Evolutionary conservation across 129 eudicot species (phyloP).

Genomic region (Artemisia argyi): DNA sequence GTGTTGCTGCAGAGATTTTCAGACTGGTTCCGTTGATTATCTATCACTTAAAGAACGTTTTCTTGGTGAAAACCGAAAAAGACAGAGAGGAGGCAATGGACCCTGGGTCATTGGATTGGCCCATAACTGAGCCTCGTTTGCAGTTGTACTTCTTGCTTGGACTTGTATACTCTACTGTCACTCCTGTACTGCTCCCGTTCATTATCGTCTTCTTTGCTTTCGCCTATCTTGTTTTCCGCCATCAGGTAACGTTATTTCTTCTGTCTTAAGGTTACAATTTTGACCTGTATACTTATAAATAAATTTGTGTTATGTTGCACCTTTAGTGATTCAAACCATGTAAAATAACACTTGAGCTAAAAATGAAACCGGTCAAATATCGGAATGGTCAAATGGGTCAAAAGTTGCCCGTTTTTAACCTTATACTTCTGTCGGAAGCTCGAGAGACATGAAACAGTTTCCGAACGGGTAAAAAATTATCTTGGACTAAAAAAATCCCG

Average conservation of each 20-base stretch:
- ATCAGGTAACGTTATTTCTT: slow-evolving; percentile 58
- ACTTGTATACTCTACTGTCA: slow-evolving; percentile 74
- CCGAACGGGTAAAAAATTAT: no score
- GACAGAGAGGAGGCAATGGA: slow-evolving; percentile 92
- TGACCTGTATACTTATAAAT: background rate
- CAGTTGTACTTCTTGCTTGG: slow-evolving; percentile 85
- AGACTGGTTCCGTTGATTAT: slow-evolving; percentile 62
- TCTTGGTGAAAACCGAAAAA: slow-evolving; percentile 80
- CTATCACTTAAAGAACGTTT: slow-evolving; percentile 73
- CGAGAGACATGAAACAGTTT: no score
- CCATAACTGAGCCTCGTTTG: slow-evolving; percentile 75
- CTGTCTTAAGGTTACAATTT: background rate
- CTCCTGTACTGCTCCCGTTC: slow-evolving; percentile 87
- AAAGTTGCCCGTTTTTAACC: background rate
- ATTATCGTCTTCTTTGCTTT: slow-evolving; percentile 78
- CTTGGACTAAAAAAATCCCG: no score
- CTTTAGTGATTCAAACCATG: background rate
- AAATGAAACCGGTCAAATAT: background rate
- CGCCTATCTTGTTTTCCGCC: slow-evolving; percentile 76
- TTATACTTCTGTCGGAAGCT: no score
- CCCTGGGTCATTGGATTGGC: slow-evolving; percentile 67
- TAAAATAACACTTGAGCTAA: background rate
- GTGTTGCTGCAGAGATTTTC: slow-evolving; percentile 76
- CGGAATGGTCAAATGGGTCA: slow-evolving; percentile 1
- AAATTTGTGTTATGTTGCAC: background rate